Evolutionary conservation across 2,329 filamentous ascomycete species (phyloP).

Genomic region (Cryphonectria japonica): DNA sequence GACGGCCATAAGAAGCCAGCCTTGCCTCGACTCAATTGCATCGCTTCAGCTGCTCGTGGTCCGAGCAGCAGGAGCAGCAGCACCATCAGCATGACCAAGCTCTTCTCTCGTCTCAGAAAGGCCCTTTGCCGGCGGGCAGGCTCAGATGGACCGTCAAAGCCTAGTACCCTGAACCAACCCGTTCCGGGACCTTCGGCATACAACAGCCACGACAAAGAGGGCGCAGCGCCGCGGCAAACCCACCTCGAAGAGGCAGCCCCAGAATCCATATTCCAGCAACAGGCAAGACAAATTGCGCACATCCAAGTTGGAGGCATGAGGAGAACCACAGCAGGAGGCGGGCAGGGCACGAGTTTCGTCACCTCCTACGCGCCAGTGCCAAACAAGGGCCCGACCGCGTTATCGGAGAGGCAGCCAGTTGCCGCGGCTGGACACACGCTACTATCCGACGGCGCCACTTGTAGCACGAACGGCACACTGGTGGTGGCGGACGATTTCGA

Average conservation of each 20-base stretch:
- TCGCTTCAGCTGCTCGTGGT: neutral
- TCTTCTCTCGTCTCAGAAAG: neutral
- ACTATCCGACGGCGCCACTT: neutral
- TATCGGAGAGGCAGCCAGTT: neutral
- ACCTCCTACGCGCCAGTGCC: slow-evolving; percentile 15
- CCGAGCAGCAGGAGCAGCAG: neutral
- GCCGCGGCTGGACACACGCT: neutral
- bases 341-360: slow-evolving; percentile 15
- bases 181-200: neutral
- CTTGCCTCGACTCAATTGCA: neutral
- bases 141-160: neutral
- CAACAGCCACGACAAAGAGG: neutral
- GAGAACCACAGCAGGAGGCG: slow-evolving; percentile 15
- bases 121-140: neutral
- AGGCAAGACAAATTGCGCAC: slow-evolving; percentile 25
- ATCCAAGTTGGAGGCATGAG: slow-evolving; percentile 25
- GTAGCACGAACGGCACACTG: slow-evolving; percentile 5
- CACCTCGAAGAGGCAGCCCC: neutral
- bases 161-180: neutral
- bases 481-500: neutral
- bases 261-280: slow-evolving; percentile 18
- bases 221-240: slow-evolving; percentile 10
- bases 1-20: neutral
- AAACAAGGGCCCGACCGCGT: slow-evolving; percentile 14
- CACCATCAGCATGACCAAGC: neutral